phyloP scores from a whole-genome alignment of 805 yeast species.

The Yamadazyma ubonensis region DNA sequence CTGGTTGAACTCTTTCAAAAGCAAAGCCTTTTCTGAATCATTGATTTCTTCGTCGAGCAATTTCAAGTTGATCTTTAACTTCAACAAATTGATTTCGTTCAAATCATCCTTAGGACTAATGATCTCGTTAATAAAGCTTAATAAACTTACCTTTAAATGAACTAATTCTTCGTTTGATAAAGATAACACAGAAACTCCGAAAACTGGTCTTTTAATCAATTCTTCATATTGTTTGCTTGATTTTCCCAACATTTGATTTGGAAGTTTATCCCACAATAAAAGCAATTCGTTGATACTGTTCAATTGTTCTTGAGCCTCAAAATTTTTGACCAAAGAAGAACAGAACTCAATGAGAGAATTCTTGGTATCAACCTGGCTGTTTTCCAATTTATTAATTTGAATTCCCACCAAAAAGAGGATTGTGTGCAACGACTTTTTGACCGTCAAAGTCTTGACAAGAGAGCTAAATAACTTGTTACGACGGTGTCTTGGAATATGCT shows the following conservation, averaged over 20 bases:
- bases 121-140: conserved; percentile 57
- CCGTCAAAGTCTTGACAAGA: conserved; percentile 71
- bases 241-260: conserved; percentile 40
- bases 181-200: conserved; percentile 59
- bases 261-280: conserved; percentile 50
- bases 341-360: conserved; percentile 68
- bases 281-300: conserved; percentile 51
- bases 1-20: conserved; percentile 36
- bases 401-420: conserved; percentile 78
- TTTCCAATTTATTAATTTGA: conserved; percentile 50
- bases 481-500: conserved; percentile 95
- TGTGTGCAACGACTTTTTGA: conserved; percentile 63
- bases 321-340: conserved; percentile 64
- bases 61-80: conserved; percentile 52
- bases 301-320: conserved; percentile 67
- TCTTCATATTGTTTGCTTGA: conserved; percentile 34
- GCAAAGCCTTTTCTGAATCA: conserved; percentile 23
- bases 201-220: conserved; percentile 55
- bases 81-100: conserved; percentile 32
- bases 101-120: conserved; percentile 17
- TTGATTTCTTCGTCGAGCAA: conserved; percentile 43
- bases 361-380: conserved; percentile 49
- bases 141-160: conserved; percentile 48
- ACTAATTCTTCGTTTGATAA: conserved; percentile 48
- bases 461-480: conserved; percentile 82